phyloP scores from a whole-genome alignment of 169 alveolate species.

The Eimeria brunetti region DNA sequence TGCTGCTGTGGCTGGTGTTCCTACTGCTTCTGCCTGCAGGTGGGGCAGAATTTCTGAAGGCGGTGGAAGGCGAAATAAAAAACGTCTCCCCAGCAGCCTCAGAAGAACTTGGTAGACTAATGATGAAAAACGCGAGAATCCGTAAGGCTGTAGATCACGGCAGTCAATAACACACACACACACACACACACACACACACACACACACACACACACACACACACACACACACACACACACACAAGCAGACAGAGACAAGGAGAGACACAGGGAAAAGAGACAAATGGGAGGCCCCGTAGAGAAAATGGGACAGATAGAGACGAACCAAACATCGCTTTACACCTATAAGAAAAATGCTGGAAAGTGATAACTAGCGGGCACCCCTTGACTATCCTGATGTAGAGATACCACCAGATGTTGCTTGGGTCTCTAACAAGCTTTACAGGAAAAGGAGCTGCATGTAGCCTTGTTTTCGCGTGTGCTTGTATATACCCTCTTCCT shows the following conservation, averaged over 20 bases:
- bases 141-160: neutral
- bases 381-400: neutral
- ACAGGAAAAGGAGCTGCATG: neutral
- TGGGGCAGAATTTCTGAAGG: neutral
- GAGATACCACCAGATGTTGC: neutral
- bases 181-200: neutral
- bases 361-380: neutral
- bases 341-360: neutral
- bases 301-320: neutral
- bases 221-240: neutral
- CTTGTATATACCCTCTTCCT: neutral
- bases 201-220: neutral
- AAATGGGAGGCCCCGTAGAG: neutral
- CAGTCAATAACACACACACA: neutral
- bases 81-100: neutral
- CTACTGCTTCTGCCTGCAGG: neutral
- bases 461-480: neutral
- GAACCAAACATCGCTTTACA: neutral
- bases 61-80: neutral
- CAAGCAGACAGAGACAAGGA: neutral
- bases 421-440: neutral
- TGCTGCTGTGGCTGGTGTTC: neutral
- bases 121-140: neutral
- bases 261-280: neutral
- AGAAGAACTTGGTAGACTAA: slow-evolving; percentile 47